Evolutionary conservation across 495 filamentous ascomycete genomes (phyloP), one percentile per base, ranked within the genome.

Genomic region (Cetradonia linearis): DNA sequence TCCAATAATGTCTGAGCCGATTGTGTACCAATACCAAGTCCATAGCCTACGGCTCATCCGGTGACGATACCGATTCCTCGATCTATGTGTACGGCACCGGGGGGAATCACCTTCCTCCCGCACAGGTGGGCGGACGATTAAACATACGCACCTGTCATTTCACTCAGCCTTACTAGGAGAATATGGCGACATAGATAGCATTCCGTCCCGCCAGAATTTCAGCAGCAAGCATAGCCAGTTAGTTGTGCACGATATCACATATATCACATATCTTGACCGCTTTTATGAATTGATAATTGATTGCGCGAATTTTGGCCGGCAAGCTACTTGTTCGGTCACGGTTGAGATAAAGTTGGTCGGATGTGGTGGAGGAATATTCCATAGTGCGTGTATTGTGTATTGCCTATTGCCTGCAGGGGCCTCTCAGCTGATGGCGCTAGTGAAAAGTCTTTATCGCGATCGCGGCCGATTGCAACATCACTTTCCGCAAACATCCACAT

Each of bases 181-280:
- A 6, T 14, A 55, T 55, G 50, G 50, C 50, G 59, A 49, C 40
- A 61, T 61, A 61, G 59, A 61, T 61, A 61, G 16, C 49, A 55
- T 54, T 37, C 59, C 59, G 59, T 55, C 13, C 2, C 20, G 7
- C 23, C 36, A 42, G 20, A 50, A 5, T n/a, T 7, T 14, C 30
- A 20, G 20, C 37, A 55, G 37, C 38, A 46, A 18, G 49, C 18
- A 61, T 30, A 31, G 30, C 59, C 59, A 61, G 49, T 61, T 6
- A 38, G 36, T n/a, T 23, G 23, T 14, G 50, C 59, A 61, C 34
- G 59, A 28, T 55, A 18, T 34, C 23, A 7, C n/a, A n/a, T n/a
- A n/a, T n/a, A n/a, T n/a, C n/a, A n/a, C n/a, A 18, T 61, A 20
- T 47, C 37, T 20, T 55, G 59, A 47, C 59, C 55, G 55, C 27